Evolutionary conservation across 306 rosid genomes (phyloP), one percentile per base, ranked within the genome.

Genomic region (Trifolium subterraneum): DNA sequence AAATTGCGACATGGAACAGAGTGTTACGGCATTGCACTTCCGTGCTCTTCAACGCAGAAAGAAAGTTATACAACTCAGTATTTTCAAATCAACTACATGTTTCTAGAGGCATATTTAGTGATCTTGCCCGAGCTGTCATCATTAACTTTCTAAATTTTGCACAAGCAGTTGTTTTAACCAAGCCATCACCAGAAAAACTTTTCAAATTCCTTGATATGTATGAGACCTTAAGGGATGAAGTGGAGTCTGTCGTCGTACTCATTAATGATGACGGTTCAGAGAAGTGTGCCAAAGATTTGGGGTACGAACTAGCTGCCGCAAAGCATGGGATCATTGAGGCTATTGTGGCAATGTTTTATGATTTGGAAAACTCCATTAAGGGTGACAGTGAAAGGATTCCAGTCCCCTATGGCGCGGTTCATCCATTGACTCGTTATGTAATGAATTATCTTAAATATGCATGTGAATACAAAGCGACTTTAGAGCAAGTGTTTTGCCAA

Each of bases 401-500:
- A 1, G 93, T 93, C 9, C 89, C 98, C 0, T 83, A 87, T 4
- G 98, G 98, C 7, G 89, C 89, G 3, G 88, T 93, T 33, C 98
- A 93, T 48, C 98, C 97, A 0, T 70, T 90, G 65, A 87, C 90
- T 23, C 96, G 98, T 6, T 90, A 93, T 78, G 87, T 93, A 2
- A 83, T 93, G 95, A 93, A 93, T 50, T 93, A 93, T 61, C 81
- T 93, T 4, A 83, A 90, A 68, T 90, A 90, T 73, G 88, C 88
- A 2, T 88, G 95, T 72, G 98, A 88, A 85, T 93, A 93, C 76
- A 90, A 75, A 47, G 87, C 82, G 44, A 76, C 98, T 1, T 54
- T 90, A 41, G 91, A 88, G 71, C 85, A 93, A 27, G 86, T 89
- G 6, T 87, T 93, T 51, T 68, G 47, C 16, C 82, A 79, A 7